These are phyloP conservation scores for Tolypocladium capitatum DNA, from an alignment of 2,329 filamentous ascomycete species.

Conservation along the genomic window DNA sequence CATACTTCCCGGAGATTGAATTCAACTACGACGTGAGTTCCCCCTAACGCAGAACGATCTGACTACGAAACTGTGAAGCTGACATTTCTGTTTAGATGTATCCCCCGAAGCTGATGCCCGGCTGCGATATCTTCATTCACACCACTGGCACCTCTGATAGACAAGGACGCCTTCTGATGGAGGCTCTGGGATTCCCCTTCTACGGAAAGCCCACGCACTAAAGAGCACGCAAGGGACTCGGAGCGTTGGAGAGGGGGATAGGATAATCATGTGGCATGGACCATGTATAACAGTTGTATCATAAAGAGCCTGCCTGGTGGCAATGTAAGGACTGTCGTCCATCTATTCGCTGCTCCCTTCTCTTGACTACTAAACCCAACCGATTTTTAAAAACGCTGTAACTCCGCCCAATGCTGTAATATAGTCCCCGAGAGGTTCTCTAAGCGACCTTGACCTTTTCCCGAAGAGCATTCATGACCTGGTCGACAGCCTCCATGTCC, in stretches of 20 bases:
- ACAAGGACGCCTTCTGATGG: slow-evolving; percentile 61
- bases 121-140: slow-evolving; percentile 70
- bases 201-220: slow-evolving; percentile 52
- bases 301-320: slow-evolving; percentile 7
- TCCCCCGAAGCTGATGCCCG: slow-evolving; percentile 62
- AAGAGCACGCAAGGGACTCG: slow-evolving; percentile 2
- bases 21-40: slow-evolving; percentile 83
- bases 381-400: slow-evolving; percentile 9
- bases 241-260: neutral
- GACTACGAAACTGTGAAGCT: slow-evolving; percentile 5
- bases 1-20: slow-evolving; percentile 86
- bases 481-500: slow-evolving; percentile 80
- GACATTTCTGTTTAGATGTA: slow-evolving; percentile 33
- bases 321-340: neutral
- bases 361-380: neutral
- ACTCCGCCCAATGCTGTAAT: slow-evolving; percentile 23
- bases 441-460: slow-evolving; percentile 28
- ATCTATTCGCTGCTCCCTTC: neutral
- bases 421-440: neutral
- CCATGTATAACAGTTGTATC: slow-evolving; percentile 23
- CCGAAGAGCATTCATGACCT: slow-evolving; percentile 54
- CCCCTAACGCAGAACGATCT: neutral
- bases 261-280: slow-evolving; percentile 12
- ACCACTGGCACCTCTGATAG: slow-evolving; percentile 76
- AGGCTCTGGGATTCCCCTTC: slow-evolving; percentile 48